Conservation (phyloP, 257 asterid genomes). For the Solanum peruvianum region DNA sequence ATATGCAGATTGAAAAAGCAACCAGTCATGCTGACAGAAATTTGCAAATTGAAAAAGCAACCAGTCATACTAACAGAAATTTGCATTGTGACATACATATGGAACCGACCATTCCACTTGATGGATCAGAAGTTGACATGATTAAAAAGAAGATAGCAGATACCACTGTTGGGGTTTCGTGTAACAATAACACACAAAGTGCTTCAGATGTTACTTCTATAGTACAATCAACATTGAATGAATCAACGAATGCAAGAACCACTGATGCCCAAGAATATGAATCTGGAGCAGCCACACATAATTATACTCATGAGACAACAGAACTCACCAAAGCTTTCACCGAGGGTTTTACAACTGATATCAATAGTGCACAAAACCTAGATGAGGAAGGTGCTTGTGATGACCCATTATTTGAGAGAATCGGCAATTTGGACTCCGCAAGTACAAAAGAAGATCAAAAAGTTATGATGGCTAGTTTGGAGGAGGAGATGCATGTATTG, state of each 20-base stretch:
- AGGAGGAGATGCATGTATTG: conserved; percentile 51
- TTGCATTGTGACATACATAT: conserved; percentile 8
- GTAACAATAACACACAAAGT: neutral
- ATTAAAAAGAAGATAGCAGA: conserved; percentile 8
- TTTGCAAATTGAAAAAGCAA: neutral
- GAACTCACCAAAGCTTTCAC: conserved; percentile 13
- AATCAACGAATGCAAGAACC: conserved; percentile 10
- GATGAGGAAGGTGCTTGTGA: conserved; percentile 14
- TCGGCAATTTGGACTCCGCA: conserved; percentile 3
- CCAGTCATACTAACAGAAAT: neutral
- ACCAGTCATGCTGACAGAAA: neutral
- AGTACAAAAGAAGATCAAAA: conserved; percentile 25
- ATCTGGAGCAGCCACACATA: conserved; percentile 15
- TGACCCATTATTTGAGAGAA: conserved; percentile 6
- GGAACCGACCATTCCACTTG: conserved; percentile 6
- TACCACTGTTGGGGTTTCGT: conserved; percentile 10
- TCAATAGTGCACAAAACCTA: conserved; percentile 11
- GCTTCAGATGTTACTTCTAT: conserved; percentile 8
- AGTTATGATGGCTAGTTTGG: conserved; percentile 36
- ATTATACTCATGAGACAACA: conserved; percentile 1
- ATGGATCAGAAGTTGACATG: conserved; percentile 8
- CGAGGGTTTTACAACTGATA: conserved; percentile 12
- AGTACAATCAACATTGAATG: neutral
- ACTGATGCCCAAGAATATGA: conserved; percentile 10
- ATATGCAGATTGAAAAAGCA: neutral